Evolutionary conservation across 2,329 filamentous ascomycete genomes (phyloP).

Genomic region (Colletotrichum sublineola): DNA sequence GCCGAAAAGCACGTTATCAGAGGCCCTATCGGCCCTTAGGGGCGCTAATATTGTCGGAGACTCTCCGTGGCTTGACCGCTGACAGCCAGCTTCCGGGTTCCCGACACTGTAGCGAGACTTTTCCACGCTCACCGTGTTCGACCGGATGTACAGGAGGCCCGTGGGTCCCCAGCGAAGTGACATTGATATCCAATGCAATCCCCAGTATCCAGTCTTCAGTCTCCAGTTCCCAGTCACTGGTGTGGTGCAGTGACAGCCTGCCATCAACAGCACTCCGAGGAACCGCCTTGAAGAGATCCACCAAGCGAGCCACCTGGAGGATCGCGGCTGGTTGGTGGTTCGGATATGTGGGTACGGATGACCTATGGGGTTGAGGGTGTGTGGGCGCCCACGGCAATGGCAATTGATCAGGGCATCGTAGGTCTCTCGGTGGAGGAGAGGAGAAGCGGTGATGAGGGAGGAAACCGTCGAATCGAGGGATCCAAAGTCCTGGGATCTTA

Average conservation of each 20-base stretch:
- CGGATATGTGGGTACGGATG: not conserved
- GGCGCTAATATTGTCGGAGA: slow-evolving; percentile 31
- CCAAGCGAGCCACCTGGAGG: slow-evolving; percentile 16
- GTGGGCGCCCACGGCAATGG: slow-evolving; percentile 22
- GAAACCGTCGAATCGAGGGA: not conserved
- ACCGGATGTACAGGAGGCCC: slow-evolving; percentile 1
- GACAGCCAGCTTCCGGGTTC: not conserved
- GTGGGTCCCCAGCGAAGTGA: slow-evolving; percentile 1
- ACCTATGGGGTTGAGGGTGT: not conserved
- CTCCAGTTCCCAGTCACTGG: not conserved
- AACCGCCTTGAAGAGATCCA: slow-evolving; percentile 27
- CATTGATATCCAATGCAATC: not conserved
- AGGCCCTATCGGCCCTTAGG: slow-evolving; percentile 31
- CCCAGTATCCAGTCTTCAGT: not conserved
- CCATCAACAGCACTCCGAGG: slow-evolving; percentile 28
- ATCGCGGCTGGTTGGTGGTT: slow-evolving; percentile 28
- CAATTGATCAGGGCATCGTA: slow-evolving; percentile 1
- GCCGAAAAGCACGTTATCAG: slow-evolving; percentile 16
- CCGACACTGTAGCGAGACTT: slow-evolving; percentile 21
- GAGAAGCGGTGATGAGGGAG: slow-evolving; percentile 1
- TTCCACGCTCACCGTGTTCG: slow-evolving; percentile 23
- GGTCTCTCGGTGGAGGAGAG: slow-evolving; percentile 19
- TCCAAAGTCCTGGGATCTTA: slow-evolving; percentile 9
- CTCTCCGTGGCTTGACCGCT: slow-evolving; percentile 17
- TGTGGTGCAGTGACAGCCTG: not conserved